phyloP scores from a whole-genome alignment of 805 yeast genomes.

The Deakozyma indianensis region DNA sequence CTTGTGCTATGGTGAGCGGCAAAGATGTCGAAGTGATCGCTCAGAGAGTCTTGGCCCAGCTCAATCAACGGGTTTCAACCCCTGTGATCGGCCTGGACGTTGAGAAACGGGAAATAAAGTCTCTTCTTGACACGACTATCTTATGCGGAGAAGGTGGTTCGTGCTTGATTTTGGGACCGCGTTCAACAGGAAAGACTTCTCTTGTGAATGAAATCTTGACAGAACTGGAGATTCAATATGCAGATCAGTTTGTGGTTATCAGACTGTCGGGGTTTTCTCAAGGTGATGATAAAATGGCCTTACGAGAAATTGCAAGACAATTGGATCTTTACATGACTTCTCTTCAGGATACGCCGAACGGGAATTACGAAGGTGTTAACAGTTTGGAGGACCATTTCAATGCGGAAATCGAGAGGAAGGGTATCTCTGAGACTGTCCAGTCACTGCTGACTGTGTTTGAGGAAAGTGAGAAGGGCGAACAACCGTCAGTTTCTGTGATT shows the following conservation, averaged over 20 bases:
- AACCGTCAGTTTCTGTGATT: conserved; percentile 39
- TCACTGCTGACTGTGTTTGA: conserved; percentile 4
- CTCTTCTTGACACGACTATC: background rate
- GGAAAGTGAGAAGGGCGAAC: conserved; percentile 13
- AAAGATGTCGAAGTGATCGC: too few relatives aligned
- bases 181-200: conserved; percentile 62
- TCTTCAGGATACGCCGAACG: conserved; percentile 12
- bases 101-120: background rate
- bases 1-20: too few relatives aligned
- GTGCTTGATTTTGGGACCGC: conserved; percentile 62
- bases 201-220: conserved; percentile 44
- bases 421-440: conserved; percentile 12
- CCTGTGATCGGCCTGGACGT: background rate
- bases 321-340: conserved; percentile 34
- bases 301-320: conserved; percentile 76
- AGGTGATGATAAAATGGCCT: conserved; percentile 60
- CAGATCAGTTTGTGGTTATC: conserved; percentile 41
- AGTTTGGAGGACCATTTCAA: conserved; percentile 9
- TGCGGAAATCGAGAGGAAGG: conserved; percentile 16
- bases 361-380: background rate
- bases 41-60: background rate
- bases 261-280: conserved; percentile 59
- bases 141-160: conserved; percentile 45
- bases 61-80: background rate
- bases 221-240: conserved; percentile 26